A percentile compares a stretch with the other conserved stretches of the same genome.
These are phyloP conservation scores for Ensete ventricosum DNA, from an alignment of 176 grass and related monocot species.

Conservation along the genomic window DNA sequence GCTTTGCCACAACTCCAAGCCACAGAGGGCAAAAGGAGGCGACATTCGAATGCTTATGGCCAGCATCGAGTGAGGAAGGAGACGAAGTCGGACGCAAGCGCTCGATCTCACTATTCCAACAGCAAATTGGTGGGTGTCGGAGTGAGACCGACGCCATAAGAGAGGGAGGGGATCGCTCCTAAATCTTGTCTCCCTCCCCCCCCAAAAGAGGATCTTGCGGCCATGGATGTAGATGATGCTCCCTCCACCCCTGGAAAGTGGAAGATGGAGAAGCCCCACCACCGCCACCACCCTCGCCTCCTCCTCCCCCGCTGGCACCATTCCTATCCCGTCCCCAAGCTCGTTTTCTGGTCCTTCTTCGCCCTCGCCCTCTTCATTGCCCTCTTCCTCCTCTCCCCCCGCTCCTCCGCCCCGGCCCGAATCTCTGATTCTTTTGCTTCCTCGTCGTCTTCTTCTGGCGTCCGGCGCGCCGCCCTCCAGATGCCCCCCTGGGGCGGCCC, in stretches of 20 bases:
- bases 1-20: background rate
- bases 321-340: background rate
- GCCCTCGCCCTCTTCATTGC: background rate
- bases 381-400: background rate
- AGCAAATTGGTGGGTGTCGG: background rate
- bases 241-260: constrained; percentile 14
- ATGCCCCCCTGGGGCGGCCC: constrained; percentile 4
- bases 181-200: too few species aligned
- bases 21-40: background rate
- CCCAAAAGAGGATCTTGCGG: background rate
- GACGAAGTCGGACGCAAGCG: too few species aligned
- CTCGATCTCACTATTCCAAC: background rate
- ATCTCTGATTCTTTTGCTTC: too few species aligned
- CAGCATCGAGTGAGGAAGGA: too few species aligned
- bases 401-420: background rate
- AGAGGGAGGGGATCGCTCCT: too few species aligned
- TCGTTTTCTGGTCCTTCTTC: background rate
- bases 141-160: background rate
- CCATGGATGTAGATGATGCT: constrained; percentile 1
- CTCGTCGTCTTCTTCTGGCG: background rate
- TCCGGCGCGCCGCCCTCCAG: constrained; percentile 2
- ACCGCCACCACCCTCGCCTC: constrained; percentile 7
- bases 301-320: constrained; percentile 10
- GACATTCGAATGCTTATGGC: too few species aligned
- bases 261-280: constrained; percentile 11